Evolutionary conservation across 139 green algal genomes (phyloP).

Genomic region (Diplosphaera chodatii): DNA sequence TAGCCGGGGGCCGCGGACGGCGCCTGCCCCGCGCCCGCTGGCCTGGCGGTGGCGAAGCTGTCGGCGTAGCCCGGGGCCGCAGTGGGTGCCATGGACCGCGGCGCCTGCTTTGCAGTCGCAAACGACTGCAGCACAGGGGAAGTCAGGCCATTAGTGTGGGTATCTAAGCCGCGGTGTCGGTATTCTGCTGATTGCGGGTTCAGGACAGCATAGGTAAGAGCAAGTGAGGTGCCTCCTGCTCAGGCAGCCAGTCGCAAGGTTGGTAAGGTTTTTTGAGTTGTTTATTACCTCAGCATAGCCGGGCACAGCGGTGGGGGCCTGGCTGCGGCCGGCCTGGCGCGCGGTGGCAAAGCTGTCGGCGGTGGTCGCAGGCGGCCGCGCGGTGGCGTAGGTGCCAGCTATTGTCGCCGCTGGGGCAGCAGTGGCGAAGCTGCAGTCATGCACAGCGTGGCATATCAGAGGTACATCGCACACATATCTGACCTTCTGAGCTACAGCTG

Average conservation of each 20-base stretch:
- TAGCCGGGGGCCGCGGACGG: background rate
- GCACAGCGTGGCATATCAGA: too few species aligned
- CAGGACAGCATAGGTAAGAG: too few species aligned
- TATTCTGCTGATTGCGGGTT: too few species aligned
- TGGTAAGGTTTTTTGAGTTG: too few species aligned
- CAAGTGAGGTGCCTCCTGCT: too few species aligned
- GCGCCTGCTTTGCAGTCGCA: background rate
- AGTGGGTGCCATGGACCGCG: background rate
- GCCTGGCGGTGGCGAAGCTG: background rate
- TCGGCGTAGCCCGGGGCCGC: background rate
- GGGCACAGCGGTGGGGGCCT: background rate
- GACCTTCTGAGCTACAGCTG: too few species aligned
- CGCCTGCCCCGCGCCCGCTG: background rate
- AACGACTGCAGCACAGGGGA: background rate
- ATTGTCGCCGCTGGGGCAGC: background rate
- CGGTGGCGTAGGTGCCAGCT: background rate
- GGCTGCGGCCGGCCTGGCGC: too few species aligned
- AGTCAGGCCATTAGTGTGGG: too few species aligned
- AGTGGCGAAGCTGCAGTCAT: background rate
- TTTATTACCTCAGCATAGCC: background rate
- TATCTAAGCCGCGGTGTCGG: too few species aligned
- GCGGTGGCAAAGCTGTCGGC: background rate
- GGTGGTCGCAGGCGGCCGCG: background rate
- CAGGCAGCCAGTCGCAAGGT: too few species aligned
- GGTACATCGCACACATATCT: too few species aligned